Percentiles rank a stretch among this genome's conserved stretches.
Evolutionary conservation across 2,329 filamentous ascomycete species (phyloP).

Genomic region (Diaporthe capsici): DNA sequence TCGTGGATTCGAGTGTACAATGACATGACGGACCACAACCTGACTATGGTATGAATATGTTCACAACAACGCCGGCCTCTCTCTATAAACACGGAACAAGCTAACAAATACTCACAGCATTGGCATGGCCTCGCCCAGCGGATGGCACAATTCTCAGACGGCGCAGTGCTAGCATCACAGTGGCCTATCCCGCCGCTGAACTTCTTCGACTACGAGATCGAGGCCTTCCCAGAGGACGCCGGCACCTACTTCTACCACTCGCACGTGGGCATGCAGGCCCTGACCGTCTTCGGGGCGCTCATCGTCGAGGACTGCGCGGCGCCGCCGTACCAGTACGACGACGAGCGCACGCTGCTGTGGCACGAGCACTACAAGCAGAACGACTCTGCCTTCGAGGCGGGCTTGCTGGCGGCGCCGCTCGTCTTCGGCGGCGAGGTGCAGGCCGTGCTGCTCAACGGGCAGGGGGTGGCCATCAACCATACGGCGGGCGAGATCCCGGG

Average conservation of each 20-base stretch:
- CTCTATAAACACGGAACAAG: neutral
- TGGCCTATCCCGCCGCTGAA: slow-evolving; percentile 74
- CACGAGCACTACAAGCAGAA: slow-evolving; percentile 70
- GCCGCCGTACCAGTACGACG: slow-evolving; percentile 72
- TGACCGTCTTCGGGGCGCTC: slow-evolving; percentile 69
- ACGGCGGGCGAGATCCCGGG: slow-evolving; percentile 46
- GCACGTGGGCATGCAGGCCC: slow-evolving; percentile 74
- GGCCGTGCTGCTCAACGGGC: slow-evolving; percentile 70
- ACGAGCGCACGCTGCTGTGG: slow-evolving; percentile 69
- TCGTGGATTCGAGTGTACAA: slow-evolving; percentile 73
- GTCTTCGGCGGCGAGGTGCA: slow-evolving; percentile 71
- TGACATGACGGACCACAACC: slow-evolving; percentile 64
- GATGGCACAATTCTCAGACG: slow-evolving; percentile 75
- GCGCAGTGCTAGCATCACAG: slow-evolving; percentile 71
- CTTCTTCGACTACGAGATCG: slow-evolving; percentile 78
- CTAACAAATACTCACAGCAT: slow-evolving; percentile 59
- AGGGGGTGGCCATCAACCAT: slow-evolving; percentile 58
- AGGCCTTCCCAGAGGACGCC: slow-evolving; percentile 64
- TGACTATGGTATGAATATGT: slow-evolving; percentile 64
- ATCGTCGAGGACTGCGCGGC: slow-evolving; percentile 67
- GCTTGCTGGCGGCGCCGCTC: slow-evolving; percentile 64
- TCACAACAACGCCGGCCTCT: neutral
- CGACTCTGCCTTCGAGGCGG: slow-evolving; percentile 65
- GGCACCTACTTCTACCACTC: slow-evolving; percentile 80
- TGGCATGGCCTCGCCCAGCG: slow-evolving; percentile 76